These are phyloP conservation scores for Botrytis cinerea DNA, from an alignment of 2,329 filamentous ascomycete species.

Conservation along the genomic window DNA sequence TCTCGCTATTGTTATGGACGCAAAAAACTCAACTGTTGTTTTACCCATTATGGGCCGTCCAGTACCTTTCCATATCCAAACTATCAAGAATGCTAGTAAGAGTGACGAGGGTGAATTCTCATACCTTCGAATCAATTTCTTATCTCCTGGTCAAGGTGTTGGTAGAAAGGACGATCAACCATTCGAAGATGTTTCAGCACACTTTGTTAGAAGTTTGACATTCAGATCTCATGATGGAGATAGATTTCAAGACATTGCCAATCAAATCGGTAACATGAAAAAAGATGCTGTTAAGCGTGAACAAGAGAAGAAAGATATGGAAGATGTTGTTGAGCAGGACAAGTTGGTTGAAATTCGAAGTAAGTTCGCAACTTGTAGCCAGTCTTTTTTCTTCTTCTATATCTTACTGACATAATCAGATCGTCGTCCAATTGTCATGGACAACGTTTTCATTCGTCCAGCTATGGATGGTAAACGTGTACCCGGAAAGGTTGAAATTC, in stretches of 20 bases:
- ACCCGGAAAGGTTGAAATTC: constrained; percentile 92
- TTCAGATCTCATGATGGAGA: constrained; percentile 89
- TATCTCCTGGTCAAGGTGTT: constrained; percentile 95
- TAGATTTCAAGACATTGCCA: constrained; percentile 86
- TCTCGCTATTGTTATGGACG: constrained; percentile 84
- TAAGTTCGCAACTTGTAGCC: constrained; percentile 48
- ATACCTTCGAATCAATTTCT: constrained; percentile 93
- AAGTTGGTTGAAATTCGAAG: constrained; percentile 94
- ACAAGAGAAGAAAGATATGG: constrained; percentile 99
- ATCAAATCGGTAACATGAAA: constrained; percentile 94
- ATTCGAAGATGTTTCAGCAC: constrained; percentile 92
- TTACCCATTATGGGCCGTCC: constrained; percentile 96
- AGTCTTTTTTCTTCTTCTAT: constrained; percentile 45
- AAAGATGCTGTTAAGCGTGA: constrained; percentile 89
- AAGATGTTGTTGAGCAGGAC: constrained; percentile 98
- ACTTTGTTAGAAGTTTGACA: constrained; percentile 94
- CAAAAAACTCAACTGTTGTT: constrained; percentile 86
- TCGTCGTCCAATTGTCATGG: constrained; percentile 84
- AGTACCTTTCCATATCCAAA: constrained; percentile 96
- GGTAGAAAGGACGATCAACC: constrained; percentile 96
- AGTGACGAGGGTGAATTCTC: constrained; percentile 94
- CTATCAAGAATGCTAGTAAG: constrained; percentile 98
- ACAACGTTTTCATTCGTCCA: constrained; percentile 93
- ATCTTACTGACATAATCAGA: constrained; percentile 51
- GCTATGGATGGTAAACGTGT: constrained; percentile 97